phyloP scores from a whole-genome alignment of 768 basidiomycete genomes.

The Neoboletus magnificus region DNA sequence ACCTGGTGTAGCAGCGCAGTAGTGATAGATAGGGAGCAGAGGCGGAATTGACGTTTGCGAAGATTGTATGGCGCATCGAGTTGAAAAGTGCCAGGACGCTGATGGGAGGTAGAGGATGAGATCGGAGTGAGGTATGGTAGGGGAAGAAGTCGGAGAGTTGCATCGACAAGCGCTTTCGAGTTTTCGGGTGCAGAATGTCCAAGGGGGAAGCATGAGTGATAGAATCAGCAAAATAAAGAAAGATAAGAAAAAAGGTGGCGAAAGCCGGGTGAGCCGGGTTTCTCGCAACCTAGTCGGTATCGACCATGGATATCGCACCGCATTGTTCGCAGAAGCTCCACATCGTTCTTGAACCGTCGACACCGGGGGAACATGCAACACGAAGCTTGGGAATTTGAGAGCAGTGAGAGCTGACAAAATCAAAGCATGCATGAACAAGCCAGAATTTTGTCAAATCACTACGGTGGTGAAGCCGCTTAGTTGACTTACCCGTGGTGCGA shows the following conservation, averaged over 20 bases:
- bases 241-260: constrained; percentile 22
- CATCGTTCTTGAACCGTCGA: constrained; percentile 70
- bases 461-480: neutral
- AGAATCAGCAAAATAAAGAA: constrained; percentile 32
- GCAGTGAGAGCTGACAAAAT: constrained; percentile 52
- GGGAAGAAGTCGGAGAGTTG: constrained; percentile 18
- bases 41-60: constrained; percentile 18
- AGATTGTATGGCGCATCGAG: constrained; percentile 20
- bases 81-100: constrained; percentile 17
- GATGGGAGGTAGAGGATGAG: constrained; percentile 8
- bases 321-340: constrained; percentile 89
- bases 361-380: constrained; percentile 68
- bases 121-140: constrained; percentile 9
- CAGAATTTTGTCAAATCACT: constrained; percentile 11
- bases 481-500: constrained; percentile 68
- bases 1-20: constrained; percentile 22
- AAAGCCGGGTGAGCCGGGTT: constrained; percentile 2
- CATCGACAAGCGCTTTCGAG: constrained; percentile 21
- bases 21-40: constrained; percentile 16
- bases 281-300: constrained; percentile 50
- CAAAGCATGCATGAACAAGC: constrained; percentile 9
- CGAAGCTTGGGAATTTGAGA: constrained; percentile 82
- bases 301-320: constrained; percentile 86
- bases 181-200: constrained; percentile 25
- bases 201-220: constrained; percentile 24